Conservation (phyloP, 148 eudicot genomes). For the Fallopia convolvulus region DNA sequence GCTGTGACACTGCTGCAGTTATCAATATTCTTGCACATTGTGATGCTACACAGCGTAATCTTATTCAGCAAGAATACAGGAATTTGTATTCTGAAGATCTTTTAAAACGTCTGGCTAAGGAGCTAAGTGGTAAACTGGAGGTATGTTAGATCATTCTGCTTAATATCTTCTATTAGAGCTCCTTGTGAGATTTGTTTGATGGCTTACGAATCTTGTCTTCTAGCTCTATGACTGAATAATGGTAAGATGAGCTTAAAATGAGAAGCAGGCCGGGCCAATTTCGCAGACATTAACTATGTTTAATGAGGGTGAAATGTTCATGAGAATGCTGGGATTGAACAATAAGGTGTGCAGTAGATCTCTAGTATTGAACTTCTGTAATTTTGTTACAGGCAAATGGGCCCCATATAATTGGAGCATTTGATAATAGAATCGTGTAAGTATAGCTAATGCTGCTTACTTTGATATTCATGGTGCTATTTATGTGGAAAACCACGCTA, state of each 20-base stretch:
- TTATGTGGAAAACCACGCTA: not conserved
- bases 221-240: not conserved
- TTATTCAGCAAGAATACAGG: constrained; percentile 54
- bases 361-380: constrained; percentile 3
- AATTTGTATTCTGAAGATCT: constrained; percentile 58
- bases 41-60: constrained; percentile 56
- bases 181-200: not conserved
- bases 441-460: not conserved
- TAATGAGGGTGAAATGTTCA: not conserved
- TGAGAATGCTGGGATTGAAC: not conserved
- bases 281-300: not conserved
- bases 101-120: constrained; percentile 42
- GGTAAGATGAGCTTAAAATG: not conserved
- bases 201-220: not conserved
- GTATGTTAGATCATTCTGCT: constrained; percentile 17
- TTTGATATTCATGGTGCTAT: not conserved
- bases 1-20: constrained; percentile 61
- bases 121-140: constrained; percentile 61
- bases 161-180: not conserved
- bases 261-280: not conserved
- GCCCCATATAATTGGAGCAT: not conserved
- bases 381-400: not conserved
- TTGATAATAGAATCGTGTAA: not conserved
- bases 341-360: not conserved
- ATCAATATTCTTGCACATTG: constrained; percentile 69